Evolutionary conservation across 495 filamentous ascomycete species (phyloP).

Genomic region (Penicillium goetzii): DNA sequence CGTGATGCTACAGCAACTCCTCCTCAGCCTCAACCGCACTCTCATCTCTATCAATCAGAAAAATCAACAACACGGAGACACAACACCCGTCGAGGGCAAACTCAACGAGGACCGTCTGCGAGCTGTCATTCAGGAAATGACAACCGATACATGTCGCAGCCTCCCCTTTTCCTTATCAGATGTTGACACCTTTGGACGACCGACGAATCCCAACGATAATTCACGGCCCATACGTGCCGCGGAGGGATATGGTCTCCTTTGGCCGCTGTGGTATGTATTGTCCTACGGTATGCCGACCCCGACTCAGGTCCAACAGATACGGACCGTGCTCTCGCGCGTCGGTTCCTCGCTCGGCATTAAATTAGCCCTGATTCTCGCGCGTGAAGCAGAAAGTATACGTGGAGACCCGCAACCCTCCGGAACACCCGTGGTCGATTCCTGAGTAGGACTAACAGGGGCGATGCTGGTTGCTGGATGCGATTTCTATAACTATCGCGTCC

Average conservation of each 20-base stretch:
- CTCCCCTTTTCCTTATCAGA: constrained; percentile 46
- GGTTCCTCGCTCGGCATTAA: constrained; percentile 45
- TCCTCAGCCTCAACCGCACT: constrained; percentile 34
- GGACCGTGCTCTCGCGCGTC: constrained; percentile 31
- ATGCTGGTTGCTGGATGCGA: neutral
- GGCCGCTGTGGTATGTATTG: constrained; percentile 50
- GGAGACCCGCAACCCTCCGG: neutral
- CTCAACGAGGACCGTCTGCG: constrained; percentile 20
- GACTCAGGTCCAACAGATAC: constrained; percentile 36
- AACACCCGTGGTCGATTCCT: neutral
- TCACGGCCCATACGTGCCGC: constrained; percentile 35
- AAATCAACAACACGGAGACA: neutral
- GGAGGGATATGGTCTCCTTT: constrained; percentile 43
- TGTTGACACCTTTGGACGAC: constrained; percentile 43
- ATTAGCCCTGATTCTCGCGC: constrained; percentile 41
- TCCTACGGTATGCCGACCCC: constrained; percentile 42
- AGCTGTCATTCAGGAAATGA: constrained; percentile 42
- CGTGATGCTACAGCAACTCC: constrained; percentile 40
- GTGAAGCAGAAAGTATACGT: constrained; percentile 28
- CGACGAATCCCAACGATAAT: constrained; percentile 17
- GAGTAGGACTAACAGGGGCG: neutral
- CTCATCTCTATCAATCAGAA: constrained; percentile 23
- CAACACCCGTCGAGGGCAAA: neutral
- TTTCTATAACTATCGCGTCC: neutral
- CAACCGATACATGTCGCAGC: constrained; percentile 45